Evolutionary conservation across 208 protist species (phyloP).

Genomic region (Balamuthia mandrillaris): DNA sequence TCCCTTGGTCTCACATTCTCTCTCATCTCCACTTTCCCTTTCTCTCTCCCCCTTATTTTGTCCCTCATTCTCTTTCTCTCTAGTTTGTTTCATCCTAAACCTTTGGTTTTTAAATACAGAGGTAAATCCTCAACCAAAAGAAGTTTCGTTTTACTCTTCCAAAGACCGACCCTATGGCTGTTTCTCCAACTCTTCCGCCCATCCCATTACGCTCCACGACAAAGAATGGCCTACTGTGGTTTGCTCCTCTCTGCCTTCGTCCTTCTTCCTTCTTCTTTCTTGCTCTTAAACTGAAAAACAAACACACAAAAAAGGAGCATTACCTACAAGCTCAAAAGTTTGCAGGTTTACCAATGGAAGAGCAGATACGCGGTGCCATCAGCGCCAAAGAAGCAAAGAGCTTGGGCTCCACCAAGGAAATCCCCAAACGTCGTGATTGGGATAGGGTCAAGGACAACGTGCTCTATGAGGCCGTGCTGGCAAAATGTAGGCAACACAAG

Average conservation of each 20-base stretch:
- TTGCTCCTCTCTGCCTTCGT: no score
- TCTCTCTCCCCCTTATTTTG: no score
- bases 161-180: background rate
- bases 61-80: no score
- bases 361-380: background rate
- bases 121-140: no score
- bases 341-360: constrained; percentile 11
- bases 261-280: background rate
- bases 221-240: background rate
- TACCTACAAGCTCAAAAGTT: constrained; percentile 3
- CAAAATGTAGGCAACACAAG: constrained; percentile 18
- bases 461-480: constrained; percentile 29
- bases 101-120: no score
- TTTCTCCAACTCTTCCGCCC: background rate
- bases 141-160: constrained; percentile 11
- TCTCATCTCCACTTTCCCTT: no score
- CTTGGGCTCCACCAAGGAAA: constrained; percentile 1
- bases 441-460: constrained; percentile 9
- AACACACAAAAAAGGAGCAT: background rate
- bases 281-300: background rate
- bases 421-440: constrained; percentile 8
- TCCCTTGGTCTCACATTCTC: no score
- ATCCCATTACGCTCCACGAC: background rate
- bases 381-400: constrained; percentile 4
- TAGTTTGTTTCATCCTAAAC: no score